A percentile compares a stretch with the other conserved stretches of the same genome.
These are phyloP conservation scores for Dissophora globulifera DNA, from an alignment of 192 early-diverging fungal genomes.

Conservation along the genomic window DNA sequence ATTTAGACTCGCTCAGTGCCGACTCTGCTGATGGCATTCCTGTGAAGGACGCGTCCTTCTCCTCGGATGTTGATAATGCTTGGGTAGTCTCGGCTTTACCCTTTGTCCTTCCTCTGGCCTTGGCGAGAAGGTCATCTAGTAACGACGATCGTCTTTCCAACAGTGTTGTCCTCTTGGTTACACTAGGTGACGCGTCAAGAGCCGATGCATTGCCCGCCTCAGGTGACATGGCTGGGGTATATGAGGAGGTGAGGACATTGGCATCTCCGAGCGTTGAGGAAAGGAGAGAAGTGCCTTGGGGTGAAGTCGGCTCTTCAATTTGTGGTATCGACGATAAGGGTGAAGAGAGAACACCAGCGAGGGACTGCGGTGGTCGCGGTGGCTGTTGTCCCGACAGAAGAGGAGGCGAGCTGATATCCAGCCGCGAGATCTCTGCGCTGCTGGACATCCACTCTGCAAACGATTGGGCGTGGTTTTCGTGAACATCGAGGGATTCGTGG, in stretches of 20 bases:
- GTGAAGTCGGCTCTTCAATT: not conserved
- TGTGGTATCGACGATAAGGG: not conserved
- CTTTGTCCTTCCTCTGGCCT: constrained; percentile 32
- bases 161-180: constrained; percentile 9
- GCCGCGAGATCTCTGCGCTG: constrained; percentile 48
- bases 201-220: constrained; percentile 7
- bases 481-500: constrained; percentile 31
- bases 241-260: constrained; percentile 47
- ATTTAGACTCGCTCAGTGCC: not conserved
- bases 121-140: constrained; percentile 21
- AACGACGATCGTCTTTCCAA: constrained; percentile 35
- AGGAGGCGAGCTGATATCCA: constrained; percentile 36
- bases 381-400: not conserved
- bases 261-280: constrained; percentile 6
- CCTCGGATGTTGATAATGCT: not conserved
- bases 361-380: constrained; percentile 8
- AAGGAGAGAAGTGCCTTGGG: constrained; percentile 15
- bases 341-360: constrained; percentile 14
- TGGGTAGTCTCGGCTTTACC: constrained; percentile 9
- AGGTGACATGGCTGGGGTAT: constrained; percentile 30
- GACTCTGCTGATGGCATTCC: constrained; percentile 2
- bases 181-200: constrained; percentile 9
- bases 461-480: constrained; percentile 38
- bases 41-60: constrained; percentile 8
- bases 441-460: constrained; percentile 56